Evolutionary conservation across 352 stramenopile species (phyloP).

Genomic region (Globisporangium splendens): DNA sequence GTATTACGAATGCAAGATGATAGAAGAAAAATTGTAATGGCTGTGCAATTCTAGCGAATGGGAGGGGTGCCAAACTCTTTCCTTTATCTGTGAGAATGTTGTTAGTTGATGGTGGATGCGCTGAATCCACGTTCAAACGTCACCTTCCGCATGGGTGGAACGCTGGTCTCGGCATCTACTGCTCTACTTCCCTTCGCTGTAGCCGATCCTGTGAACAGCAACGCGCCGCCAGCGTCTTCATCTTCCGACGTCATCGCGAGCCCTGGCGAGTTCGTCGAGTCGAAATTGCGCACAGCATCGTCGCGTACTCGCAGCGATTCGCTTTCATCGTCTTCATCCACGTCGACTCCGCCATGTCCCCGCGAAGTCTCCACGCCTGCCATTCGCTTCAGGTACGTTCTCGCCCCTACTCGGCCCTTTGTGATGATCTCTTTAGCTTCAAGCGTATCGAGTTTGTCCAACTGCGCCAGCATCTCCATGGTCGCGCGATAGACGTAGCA

Average conservation of each 20-base stretch:
- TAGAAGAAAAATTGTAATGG: too few relatives aligned
- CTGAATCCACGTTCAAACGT: too few relatives aligned
- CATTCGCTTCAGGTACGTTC: slow-evolving; percentile 20
- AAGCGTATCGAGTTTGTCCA: slow-evolving; percentile 37
- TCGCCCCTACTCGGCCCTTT: slow-evolving; percentile 30
- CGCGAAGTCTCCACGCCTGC: slow-evolving; percentile 10
- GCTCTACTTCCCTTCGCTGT: background rate
- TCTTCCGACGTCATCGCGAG: background rate
- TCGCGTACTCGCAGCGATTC: background rate
- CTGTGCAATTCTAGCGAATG: too few relatives aligned
- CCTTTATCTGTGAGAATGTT: too few relatives aligned
- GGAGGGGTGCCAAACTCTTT: too few relatives aligned
- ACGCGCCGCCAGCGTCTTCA: background rate
- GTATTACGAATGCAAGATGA: too few relatives aligned
- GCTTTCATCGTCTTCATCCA: background rate
- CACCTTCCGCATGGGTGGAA: too few relatives aligned
- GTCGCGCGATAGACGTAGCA: slow-evolving; percentile 50
- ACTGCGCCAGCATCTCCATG: slow-evolving; percentile 45
- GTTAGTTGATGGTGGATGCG: too few relatives aligned
- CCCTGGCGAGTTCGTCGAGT: slow-evolving; percentile 5
- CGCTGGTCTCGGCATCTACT: too few relatives aligned
- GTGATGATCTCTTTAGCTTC: slow-evolving; percentile 49
- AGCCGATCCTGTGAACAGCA: background rate
- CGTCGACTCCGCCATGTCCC: background rate
- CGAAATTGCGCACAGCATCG: slow-evolving; percentile 13